Conservation (phyloP, 306 rosid species). For the Bauhinia variegata region DNA sequence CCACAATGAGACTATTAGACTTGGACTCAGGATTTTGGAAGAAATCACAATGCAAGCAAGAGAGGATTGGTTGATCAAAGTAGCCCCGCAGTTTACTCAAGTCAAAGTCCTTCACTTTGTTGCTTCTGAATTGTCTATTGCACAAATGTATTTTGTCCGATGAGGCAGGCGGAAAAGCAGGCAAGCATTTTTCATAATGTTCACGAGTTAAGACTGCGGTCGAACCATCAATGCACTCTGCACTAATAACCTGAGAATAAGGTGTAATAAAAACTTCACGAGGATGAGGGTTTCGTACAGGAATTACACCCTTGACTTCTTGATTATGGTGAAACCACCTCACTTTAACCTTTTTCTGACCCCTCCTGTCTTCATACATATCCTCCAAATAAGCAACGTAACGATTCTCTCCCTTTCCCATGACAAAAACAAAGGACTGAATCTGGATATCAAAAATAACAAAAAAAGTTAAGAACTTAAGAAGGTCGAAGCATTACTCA, state of each 20-base stretch:
- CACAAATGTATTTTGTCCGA: conserved; percentile 75
- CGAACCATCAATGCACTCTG: conserved; percentile 94
- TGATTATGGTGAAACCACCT: conserved; percentile 97
- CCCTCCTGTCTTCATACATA: conserved; percentile 96
- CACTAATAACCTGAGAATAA: conserved; percentile 89
- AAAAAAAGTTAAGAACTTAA: too few species aligned
- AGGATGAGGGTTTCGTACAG: conserved; percentile 82
- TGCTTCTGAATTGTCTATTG: conserved; percentile 83
- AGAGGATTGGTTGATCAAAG: conserved; percentile 74
- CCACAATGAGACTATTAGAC: conserved; percentile 46
- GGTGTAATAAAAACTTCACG: conserved; percentile 93
- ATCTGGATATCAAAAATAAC: conserved; percentile 56
- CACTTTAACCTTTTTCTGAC: conserved; percentile 91
- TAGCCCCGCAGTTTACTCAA: conserved; percentile 85
- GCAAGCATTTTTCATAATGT: conserved; percentile 72
- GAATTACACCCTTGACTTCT: conserved; percentile 83
- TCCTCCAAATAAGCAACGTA: conserved; percentile 93
- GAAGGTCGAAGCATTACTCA: too few species aligned
- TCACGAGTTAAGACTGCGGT: conserved; percentile 83
- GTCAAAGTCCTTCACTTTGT: conserved; percentile 88
- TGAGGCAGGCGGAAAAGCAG: conserved; percentile 63
- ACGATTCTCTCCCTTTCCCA: conserved; percentile 93
- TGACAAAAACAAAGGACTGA: conserved; percentile 89
- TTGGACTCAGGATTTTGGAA: conserved; percentile 45
- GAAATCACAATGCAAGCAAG: conserved; percentile 65